phyloP scores from a whole-genome alignment of 768 basidiomycete genomes.

The Termitomyces sp. region DNA sequence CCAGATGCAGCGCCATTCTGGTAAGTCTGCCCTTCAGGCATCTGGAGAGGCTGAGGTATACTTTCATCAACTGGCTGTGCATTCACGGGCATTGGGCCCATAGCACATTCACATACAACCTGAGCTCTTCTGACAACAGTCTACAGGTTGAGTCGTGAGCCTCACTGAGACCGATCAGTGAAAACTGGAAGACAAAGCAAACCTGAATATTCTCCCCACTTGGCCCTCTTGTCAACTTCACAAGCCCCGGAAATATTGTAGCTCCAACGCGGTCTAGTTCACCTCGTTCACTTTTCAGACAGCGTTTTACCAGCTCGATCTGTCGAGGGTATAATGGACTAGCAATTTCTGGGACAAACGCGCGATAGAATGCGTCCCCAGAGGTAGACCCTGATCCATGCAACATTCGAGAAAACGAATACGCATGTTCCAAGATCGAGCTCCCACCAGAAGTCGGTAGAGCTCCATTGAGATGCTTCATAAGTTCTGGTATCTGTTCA shows the following conservation, averaged over 20 bases:
- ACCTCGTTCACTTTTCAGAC: conserved; percentile 68
- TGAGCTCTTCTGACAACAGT: conserved; percentile 80
- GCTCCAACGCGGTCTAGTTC: conserved; percentile 75
- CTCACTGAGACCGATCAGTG: not conserved
- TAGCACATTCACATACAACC: conserved; percentile 82
- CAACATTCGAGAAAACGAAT: conserved; percentile 81
- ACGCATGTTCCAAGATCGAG: conserved; percentile 66
- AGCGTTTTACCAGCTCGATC: conserved; percentile 82
- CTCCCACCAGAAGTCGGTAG: conserved; percentile 40
- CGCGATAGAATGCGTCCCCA: conserved; percentile 78
- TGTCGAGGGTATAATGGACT: conserved; percentile 69
- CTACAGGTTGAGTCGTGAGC: conserved; percentile 19
- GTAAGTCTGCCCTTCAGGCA: not conserved
- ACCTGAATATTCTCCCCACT: conserved; percentile 48
- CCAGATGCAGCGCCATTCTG: not conserved
- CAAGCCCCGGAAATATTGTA: conserved; percentile 83
- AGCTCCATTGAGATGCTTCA: conserved; percentile 41
- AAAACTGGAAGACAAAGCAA: conserved; percentile 3
- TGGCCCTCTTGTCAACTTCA: conserved; percentile 60
- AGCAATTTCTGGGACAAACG: conserved; percentile 81
- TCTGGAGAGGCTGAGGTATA: not conserved
- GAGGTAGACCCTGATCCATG: conserved; percentile 60
- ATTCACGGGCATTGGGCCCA: conserved; percentile 30
- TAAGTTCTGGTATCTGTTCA: conserved; percentile 68
- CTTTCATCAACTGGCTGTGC: conserved; percentile 7